These are phyloP conservation scores for Penicillium longicatenatum DNA, from an alignment of 495 filamentous ascomycete species.

Conservation along the genomic window DNA sequence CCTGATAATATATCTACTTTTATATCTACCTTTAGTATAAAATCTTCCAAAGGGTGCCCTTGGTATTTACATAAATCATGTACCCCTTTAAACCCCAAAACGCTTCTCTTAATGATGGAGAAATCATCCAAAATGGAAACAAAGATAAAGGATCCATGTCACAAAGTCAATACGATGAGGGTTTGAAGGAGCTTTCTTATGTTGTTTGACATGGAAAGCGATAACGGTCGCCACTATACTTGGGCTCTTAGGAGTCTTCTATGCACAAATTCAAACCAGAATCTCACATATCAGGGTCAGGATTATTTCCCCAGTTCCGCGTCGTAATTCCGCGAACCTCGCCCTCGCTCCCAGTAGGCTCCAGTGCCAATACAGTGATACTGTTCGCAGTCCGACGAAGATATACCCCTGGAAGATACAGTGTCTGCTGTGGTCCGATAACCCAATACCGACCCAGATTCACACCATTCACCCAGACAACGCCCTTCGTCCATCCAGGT, in stretches of 20 bases:
- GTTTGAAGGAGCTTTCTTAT: constrained; percentile 17
- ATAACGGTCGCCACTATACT: constrained; percentile 14
- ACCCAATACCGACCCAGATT: constrained; percentile 51
- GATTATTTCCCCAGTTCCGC: constrained; percentile 45
- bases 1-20: too few relatives aligned
- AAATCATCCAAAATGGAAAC: constrained; percentile 4
- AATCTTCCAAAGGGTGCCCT: too few relatives aligned
- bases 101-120: constrained; percentile 6
- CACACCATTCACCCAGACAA: constrained; percentile 49
- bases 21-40: too few relatives aligned
- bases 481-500: constrained; percentile 44
- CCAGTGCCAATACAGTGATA: constrained; percentile 44
- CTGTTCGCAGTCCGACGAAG: constrained; percentile 35
- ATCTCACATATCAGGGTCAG: constrained; percentile 37
- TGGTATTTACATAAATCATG: too few relatives aligned
- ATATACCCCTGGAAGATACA: constrained; percentile 43
- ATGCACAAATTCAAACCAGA: too few relatives aligned
- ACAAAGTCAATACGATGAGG: constrained; percentile 12
- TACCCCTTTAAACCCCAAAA: background rate
- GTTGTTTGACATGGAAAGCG: constrained; percentile 10
- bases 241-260: too few relatives aligned
- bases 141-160: constrained; percentile 14
- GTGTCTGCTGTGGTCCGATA: constrained; percentile 50
- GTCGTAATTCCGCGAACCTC: constrained; percentile 31
- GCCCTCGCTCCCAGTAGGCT: constrained; percentile 33